These are phyloP conservation scores for Dictyostelium discoideum DNA, from an alignment of 78 protist species.

Conservation along the genomic window DNA sequence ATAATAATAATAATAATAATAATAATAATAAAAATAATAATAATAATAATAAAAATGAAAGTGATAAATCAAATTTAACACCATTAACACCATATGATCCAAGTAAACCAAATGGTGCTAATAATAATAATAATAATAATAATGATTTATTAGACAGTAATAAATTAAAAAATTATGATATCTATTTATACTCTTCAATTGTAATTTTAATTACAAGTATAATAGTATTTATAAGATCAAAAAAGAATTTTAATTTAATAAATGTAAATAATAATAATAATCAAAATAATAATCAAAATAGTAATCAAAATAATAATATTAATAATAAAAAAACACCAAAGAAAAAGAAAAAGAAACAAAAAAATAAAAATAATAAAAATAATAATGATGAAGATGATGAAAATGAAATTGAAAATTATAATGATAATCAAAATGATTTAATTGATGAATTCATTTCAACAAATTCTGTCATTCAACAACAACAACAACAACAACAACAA, in stretches of 20 bases:
- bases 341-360: slow-evolving; percentile 2
- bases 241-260: not conserved
- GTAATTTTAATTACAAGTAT: not conserved
- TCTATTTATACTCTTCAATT: slow-evolving; percentile 16
- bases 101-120: too few species aligned
- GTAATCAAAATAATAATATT: not conserved
- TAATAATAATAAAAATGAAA: not conserved
- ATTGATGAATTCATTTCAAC: not conserved
- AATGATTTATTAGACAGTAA: not conserved
- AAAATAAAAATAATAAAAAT: not conserved
- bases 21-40: slow-evolving; percentile 18
- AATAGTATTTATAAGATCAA: slow-evolving; percentile 15
- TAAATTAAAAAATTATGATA: not conserved
- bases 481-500: not conserved
- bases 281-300: not conserved
- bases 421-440: not conserved
- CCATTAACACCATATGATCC: not conserved
- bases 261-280: not conserved
- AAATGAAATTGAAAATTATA: not conserved
- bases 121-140: not conserved
- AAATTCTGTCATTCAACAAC: not conserved
- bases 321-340: slow-evolving; percentile 9
- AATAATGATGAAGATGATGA: not conserved
- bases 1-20: not conserved
- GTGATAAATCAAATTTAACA: not conserved